Base-by-base conservation (phyloP, 176 grass and related monocot species). In the Melocanna baccifera region DNA sequence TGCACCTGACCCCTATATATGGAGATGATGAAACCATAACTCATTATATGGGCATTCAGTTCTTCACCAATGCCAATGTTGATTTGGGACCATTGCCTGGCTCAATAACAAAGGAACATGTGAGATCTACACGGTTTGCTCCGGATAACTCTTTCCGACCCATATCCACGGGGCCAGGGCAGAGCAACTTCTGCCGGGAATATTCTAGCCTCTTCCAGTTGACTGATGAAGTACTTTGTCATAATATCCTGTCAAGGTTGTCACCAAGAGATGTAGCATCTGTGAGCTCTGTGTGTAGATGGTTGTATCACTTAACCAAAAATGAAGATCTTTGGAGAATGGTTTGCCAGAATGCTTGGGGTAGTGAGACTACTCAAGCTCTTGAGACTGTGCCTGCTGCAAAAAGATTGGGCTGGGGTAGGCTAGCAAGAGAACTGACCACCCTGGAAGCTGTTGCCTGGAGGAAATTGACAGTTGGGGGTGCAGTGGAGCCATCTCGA, bases 271-370 rank as follows among this genome's bases (percentile, higher is more conserved):
- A 98, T 89, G 81, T 98, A 73, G 91, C 96, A 78, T 94, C 96
- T 46, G 87, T 98, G 34, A 94, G 89, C 76, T 98, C 93, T 81
- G 96, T 96, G 36, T 94, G 93, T 78, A 89, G 86, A 22, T 83
- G 83, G 58, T 25, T 98, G 18, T 92, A 94, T 80, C 83, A 81
- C 71, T 22, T 96, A 71, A 92, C 96, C 81, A 93, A 71, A 81
- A 98, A 98, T 90, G 96, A 98, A 45, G 87, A 94, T 81, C 89
- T 95, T 76, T 96, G 96, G 96, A 91, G 89, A 79, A 95, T 98
- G 96, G 93, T 98, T 84, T 98, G 96, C 84, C 93, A 94, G 74
- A 94, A 98, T 89, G 93, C 93, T 56, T 98, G 96, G 96, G 93
- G 89, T 26, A 82, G 59, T 9, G 91, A 94, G 42, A 91, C 89